A percentile compares a stretch with the other conserved stretches of the same genome.
Conservation (phyloP, 2,329 filamentous ascomycete species). For the Calonectria leucothoes region DNA sequence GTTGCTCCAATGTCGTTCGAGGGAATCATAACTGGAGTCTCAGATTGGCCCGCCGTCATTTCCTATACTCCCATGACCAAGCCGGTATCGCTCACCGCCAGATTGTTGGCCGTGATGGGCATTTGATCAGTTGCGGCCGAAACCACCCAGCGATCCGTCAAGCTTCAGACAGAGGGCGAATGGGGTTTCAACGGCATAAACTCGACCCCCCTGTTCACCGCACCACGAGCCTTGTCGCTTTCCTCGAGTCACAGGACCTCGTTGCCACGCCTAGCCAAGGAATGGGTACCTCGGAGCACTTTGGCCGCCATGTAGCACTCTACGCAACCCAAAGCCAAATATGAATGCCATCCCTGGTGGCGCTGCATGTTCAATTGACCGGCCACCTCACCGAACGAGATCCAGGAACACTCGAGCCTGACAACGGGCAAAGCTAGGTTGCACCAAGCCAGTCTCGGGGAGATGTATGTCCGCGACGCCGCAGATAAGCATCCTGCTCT, state of each 20-base stretch:
- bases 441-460: conserved; percentile 26
- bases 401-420: conserved; percentile 39
- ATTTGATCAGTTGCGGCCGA: conserved; percentile 35
- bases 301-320: conserved; percentile 9
- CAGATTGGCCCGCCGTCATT: conserved; percentile 27
- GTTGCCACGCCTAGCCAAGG: conserved; percentile 39
- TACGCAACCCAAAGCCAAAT: conserved; percentile 14
- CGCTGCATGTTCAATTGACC: conserved; percentile 37
- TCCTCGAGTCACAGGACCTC: conserved; percentile 45
- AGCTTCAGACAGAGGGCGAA: conserved; percentile 39
- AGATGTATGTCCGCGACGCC: conserved; percentile 32
- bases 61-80: conserved; percentile 24
- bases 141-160: conserved; percentile 33
- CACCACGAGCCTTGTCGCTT: conserved; percentile 41
- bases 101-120: conserved; percentile 36
- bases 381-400: conserved; percentile 40
- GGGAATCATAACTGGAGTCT: conserved; percentile 33
- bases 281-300: conserved; percentile 30
- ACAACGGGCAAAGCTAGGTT: conserved; percentile 20
- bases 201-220: conserved; percentile 43
- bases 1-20: conserved; percentile 30
- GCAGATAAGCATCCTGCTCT: conserved; percentile 33
- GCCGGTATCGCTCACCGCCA: conserved; percentile 40
- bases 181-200: conserved; percentile 42
- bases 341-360: conserved; percentile 27